phyloP scores from a whole-genome alignment of 1,139 yeast species.

The Ashbya aceris region DNA sequence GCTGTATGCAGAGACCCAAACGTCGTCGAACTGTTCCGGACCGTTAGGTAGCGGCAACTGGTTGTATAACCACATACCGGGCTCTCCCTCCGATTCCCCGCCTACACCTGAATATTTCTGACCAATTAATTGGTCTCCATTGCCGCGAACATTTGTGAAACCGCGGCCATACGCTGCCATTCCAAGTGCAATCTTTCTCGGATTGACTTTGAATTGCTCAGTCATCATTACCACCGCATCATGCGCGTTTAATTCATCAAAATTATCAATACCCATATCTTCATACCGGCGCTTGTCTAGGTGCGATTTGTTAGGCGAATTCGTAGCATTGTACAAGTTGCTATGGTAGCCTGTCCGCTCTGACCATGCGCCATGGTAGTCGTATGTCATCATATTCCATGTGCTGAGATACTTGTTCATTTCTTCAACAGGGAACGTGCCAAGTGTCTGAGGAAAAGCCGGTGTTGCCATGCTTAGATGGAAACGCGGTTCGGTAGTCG shows the following conservation, averaged over 20 bases:
- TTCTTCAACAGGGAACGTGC: conserved; percentile 36
- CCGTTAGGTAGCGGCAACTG: conserved; percentile 38
- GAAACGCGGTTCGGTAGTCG: conserved; percentile 30
- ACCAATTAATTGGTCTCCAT: conserved; percentile 27
- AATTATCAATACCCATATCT: conserved; percentile 22
- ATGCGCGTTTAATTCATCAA: conserved; percentile 41
- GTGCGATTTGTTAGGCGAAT: conserved; percentile 2
- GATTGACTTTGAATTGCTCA: conserved; percentile 33
- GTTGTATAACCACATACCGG: conserved; percentile 50
- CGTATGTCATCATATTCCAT: conserved; percentile 91
- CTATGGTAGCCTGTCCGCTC: conserved; percentile 54
- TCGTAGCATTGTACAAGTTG: conserved; percentile 42
- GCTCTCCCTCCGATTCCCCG: conserved; percentile 36
- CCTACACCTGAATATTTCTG: conserved; percentile 41
- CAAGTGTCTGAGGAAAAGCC: conserved; percentile 43
- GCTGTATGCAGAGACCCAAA: conserved; percentile 50
- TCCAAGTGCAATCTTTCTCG: conserved; percentile 61
- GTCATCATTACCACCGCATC: conserved; percentile 41
- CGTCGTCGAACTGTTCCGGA: conserved; percentile 42
- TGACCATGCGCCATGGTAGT: conserved; percentile 77
- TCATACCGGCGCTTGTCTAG: conserved; percentile 8
- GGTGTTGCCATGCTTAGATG: conserved; percentile 71
- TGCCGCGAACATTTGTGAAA: conserved; percentile 38
- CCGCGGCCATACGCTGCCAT: conserved; percentile 84
- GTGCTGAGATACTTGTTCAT: conserved; percentile 52